Base-by-base conservation (phyloP, 1,284 basidiomycete genomes). In the Gymnopus androsaceus region DNA sequence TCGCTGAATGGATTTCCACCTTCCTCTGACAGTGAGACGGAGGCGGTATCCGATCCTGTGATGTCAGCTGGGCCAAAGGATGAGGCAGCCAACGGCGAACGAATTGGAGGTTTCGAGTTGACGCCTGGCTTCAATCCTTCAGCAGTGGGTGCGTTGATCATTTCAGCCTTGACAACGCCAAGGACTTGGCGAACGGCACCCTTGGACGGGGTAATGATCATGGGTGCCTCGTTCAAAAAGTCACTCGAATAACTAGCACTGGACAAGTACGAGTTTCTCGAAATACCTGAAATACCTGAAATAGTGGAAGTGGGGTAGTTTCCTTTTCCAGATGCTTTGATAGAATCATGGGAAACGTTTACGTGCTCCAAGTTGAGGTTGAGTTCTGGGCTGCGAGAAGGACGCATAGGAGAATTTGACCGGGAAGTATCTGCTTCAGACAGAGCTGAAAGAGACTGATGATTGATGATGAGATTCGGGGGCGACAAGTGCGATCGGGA, bases 401-500 rank as follows among this genome's bases (percentile, higher is more conserved):
- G 88, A 40, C 87, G 84, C 3, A 73, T 61, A 31, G 86, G 87
- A 23, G 73, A 74, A 34, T 73, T 70, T 12, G 77, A 76, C 5
- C 67, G 64, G 36, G 70, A 38, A 11, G 65, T 65, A 33, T 64
- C 59, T 12, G 65, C 52, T 17, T 72, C 69, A 11, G 73, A 63
- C 64, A 36, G 67, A 57, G 7, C 70, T 25, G 25, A 42, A 21
- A 25, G 31, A 7, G 31, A 33, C 28, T 15, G 41, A n/a, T 11
- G 46, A 48, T 17, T 48, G 42, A 28, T 45, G 63, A 17, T 38
- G 48, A 7, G 79, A 78, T 17, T 81, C 80, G 19, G 87, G 81
- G n/a, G 86, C 73, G 34, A 91, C 86, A 51, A 92, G 77, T 4
- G 88, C 88, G 61, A 92, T 92, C 57, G 90, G 90, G 55, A 92